Evolutionary conservation across 306 rosid species (phyloP).

Genomic region (Fagus crenata): DNA sequence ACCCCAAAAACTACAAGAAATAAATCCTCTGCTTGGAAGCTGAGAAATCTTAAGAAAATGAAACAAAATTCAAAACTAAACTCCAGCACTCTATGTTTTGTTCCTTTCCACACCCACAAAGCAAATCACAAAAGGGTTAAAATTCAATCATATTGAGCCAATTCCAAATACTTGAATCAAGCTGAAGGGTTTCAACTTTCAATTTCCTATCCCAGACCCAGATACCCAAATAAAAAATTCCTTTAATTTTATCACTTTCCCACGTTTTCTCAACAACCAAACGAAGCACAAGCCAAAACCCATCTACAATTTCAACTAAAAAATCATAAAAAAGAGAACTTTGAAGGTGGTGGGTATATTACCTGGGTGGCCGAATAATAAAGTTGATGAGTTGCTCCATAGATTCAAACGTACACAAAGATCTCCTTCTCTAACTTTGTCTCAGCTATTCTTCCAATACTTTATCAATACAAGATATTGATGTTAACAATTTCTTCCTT

Average conservation of each 20-base stretch:
- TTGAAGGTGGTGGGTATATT: not conserved
- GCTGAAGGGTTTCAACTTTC: slow-evolving; percentile 2
- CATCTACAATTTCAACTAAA: slow-evolving; percentile 16
- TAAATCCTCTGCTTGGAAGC: not conserved
- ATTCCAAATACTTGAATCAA: slow-evolving; percentile 21
- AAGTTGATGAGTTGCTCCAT: slow-evolving; percentile 70
- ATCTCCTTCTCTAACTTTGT: slow-evolving; percentile 17
- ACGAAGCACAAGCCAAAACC: slow-evolving; percentile 21
- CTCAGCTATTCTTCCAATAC: slow-evolving; percentile 17
- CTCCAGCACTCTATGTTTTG: not conserved
- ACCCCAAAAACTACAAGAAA: not conserved
- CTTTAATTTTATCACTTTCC: slow-evolving; percentile 7
- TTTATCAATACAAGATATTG: slow-evolving; percentile 22
- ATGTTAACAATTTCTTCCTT: not conserved
- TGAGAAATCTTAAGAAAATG: not conserved
- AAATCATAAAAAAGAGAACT: not conserved
- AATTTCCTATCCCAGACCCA: slow-evolving; percentile 20
- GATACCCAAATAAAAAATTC: not conserved
- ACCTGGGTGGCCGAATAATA: slow-evolving; percentile 69
- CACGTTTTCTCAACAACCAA: slow-evolving; percentile 15
- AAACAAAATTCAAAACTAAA: not conserved
- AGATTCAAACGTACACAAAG: slow-evolving; percentile 39
- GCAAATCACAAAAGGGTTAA: not conserved
- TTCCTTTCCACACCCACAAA: not conserved
- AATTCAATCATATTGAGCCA: slow-evolving; percentile 1